Evolutionary conservation across 73 alveolate genomes (phyloP).

Genomic region (Symbiodinium natans): DNA sequence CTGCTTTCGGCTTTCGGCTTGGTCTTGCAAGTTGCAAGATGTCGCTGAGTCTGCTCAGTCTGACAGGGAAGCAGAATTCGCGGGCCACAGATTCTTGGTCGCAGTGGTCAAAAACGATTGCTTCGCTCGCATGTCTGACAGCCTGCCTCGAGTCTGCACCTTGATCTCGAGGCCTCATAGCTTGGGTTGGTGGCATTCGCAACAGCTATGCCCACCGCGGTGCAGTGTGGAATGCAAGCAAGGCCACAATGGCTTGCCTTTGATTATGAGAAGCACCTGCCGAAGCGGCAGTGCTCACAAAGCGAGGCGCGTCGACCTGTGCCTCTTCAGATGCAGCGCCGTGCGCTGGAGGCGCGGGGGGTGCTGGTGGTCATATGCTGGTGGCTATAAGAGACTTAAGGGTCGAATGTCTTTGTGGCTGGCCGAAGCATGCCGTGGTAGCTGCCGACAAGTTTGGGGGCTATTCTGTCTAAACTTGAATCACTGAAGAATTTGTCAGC

Average conservation of each 20-base stretch:
- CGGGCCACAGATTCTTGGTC: slow-evolving; percentile 4
- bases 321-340: slow-evolving; percentile 63
- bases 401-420: too few relatives aligned
- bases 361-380: too few relatives aligned
- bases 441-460: too few relatives aligned
- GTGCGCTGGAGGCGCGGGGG: slow-evolving; percentile 40
- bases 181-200: slow-evolving; percentile 73
- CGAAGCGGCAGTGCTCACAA: neutral
- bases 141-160: too few relatives aligned
- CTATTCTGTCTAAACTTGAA: too few relatives aligned
- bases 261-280: neutral
- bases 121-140: too few relatives aligned
- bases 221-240: slow-evolving; percentile 34
- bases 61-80: slow-evolving; percentile 68
- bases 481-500: too few relatives aligned
- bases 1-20: too few relatives aligned
- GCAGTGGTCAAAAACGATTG: neutral
- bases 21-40: too few relatives aligned
- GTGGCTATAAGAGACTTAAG: too few relatives aligned
- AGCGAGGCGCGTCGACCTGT: slow-evolving; percentile 72
- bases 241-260: neutral
- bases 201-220: slow-evolving; percentile 56
- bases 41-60: too few relatives aligned
- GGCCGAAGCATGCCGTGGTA: too few relatives aligned
- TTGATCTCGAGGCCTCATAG: neutral